Percentiles rank a stretch among this genome's conserved stretches.
Evolutionary conservation across 371 early-diverging fungal species (phyloP).

Genomic region (Circinella umbellata): DNA sequence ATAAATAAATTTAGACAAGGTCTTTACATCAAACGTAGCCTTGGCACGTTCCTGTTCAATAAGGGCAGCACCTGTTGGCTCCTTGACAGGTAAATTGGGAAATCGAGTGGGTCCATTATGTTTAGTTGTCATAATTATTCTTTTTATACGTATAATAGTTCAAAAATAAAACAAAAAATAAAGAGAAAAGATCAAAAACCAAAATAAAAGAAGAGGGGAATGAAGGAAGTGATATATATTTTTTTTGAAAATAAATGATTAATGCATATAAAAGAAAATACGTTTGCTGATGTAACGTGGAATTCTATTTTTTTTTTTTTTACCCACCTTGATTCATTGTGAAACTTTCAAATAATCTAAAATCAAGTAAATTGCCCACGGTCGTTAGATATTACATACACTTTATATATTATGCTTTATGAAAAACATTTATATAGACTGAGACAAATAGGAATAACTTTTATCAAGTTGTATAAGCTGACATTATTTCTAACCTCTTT

Average conservation of each 20-base stretch:
- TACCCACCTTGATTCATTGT: no score
- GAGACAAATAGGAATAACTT: no score
- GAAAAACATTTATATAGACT: no score
- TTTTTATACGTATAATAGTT: neutral
- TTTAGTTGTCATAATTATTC: slow-evolving; percentile 2
- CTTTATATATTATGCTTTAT: no score
- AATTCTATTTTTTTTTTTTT: neutral
- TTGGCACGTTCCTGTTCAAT: slow-evolving; percentile 61
- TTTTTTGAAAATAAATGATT: neutral
- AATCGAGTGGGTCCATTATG: slow-evolving; percentile 47
- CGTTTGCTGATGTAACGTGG: neutral
- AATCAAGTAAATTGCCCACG: no score
- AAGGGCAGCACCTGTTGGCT: slow-evolving; percentile 59
- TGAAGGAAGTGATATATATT: no score
- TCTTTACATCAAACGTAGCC: slow-evolving; percentile 53
- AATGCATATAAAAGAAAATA: neutral
- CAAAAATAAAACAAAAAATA: neutral
- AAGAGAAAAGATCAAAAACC: neutral
- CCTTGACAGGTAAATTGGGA: slow-evolving; percentile 56
- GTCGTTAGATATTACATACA: no score
- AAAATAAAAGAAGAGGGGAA: no score
- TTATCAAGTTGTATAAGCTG: neutral
- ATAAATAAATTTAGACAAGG: slow-evolving; percentile 55
- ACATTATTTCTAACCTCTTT: no score
- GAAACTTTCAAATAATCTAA: no score